A percentile compares a stretch with the other conserved stretches of the same genome.
Conservation (phyloP, 495 filamentous ascomycete genomes). For the Mytilinidion resinicola region DNA sequence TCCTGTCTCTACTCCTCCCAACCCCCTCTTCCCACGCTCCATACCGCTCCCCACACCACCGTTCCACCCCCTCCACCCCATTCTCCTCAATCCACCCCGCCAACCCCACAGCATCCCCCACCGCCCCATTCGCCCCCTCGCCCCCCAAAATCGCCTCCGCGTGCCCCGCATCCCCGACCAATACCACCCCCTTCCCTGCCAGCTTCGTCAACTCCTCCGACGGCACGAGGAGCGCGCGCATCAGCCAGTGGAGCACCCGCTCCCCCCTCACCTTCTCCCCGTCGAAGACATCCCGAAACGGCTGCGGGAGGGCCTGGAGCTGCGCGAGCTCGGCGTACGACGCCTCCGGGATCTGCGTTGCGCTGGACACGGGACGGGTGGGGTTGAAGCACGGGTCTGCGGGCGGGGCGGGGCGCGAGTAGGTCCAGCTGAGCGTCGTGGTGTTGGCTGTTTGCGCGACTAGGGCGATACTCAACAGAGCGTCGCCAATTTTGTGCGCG, state of each 20-base stretch:
- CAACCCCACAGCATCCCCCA: constrained; percentile 38
- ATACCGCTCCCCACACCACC: constrained; percentile 30
- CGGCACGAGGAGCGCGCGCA: constrained; percentile 32
- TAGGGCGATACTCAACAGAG: constrained; percentile 33
- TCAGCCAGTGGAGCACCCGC: constrained; percentile 40
- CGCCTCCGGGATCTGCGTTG: constrained; percentile 32
- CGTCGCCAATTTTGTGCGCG: constrained; percentile 14
- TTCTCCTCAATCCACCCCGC: constrained; percentile 30
- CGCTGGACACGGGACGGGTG: constrained; percentile 27
- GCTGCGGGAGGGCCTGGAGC: constrained; percentile 23
- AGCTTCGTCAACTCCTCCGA: constrained; percentile 24
- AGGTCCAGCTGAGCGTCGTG: constrained; percentile 34
- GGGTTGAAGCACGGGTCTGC: constrained; percentile 36
- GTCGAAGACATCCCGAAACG: constrained; percentile 37
- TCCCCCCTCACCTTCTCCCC: constrained; percentile 29
- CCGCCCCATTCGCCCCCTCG: constrained; percentile 39
- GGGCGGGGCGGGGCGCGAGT: constrained; percentile 33
- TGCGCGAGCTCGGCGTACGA: constrained; percentile 34
- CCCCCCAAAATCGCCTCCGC: constrained; percentile 40
- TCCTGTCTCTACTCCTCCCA: constrained; percentile 22
- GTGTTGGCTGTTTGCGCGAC: constrained; percentile 12
- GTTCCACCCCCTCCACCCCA: constrained; percentile 7
- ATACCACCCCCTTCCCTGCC: constrained; percentile 26
- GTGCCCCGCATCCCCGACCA: constrained; percentile 41
- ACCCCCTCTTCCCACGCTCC: constrained; percentile 30